phyloP scores from a whole-genome alignment of 2,329 filamentous ascomycete genomes.

The Lasiodiplodia hormozganensis region DNA sequence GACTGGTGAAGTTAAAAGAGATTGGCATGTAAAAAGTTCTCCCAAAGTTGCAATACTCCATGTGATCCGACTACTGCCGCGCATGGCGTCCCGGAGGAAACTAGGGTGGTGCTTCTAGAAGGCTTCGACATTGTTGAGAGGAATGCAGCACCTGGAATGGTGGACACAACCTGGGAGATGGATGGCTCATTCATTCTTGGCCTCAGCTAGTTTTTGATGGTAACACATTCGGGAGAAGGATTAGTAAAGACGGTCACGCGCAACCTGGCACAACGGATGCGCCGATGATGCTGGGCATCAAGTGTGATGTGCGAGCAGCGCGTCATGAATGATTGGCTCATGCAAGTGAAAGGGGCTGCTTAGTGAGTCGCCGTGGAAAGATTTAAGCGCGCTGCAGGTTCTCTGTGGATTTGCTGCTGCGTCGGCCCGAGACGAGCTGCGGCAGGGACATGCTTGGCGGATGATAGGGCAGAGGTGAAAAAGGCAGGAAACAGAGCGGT shows the following conservation, averaged over 20 bases:
- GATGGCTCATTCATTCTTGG: not conserved
- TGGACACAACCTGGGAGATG: not conserved
- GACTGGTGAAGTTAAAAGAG: too few species aligned
- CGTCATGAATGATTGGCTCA: slow-evolving; percentile 15
- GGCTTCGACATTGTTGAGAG: not conserved
- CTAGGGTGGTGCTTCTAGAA: slow-evolving; percentile 1
- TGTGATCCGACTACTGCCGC: not conserved
- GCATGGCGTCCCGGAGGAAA: not conserved
- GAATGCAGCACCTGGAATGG: slow-evolving; percentile 1
- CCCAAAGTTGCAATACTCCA: not conserved
- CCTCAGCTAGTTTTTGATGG: not conserved
- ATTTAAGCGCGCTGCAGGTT: slow-evolving; percentile 16
- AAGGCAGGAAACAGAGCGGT: not conserved
- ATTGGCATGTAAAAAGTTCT: too few species aligned
- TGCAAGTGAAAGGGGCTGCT: slow-evolving; percentile 21
- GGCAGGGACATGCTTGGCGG: slow-evolving; percentile 8
- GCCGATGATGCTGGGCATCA: not conserved
- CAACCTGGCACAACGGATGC: not conserved
- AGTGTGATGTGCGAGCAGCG: not conserved
- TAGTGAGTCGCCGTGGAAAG: slow-evolving; percentile 4
- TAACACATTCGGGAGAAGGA: not conserved
- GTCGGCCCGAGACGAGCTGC: slow-evolving; percentile 10
- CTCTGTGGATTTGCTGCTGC: slow-evolving; percentile 10
- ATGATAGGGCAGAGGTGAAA: not conserved
- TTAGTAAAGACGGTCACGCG: not conserved